A percentile compares a stretch with the other conserved stretches of the same genome.
Conservation (phyloP, 805 yeast species). For the Lipomyces oligophaga region DNA sequence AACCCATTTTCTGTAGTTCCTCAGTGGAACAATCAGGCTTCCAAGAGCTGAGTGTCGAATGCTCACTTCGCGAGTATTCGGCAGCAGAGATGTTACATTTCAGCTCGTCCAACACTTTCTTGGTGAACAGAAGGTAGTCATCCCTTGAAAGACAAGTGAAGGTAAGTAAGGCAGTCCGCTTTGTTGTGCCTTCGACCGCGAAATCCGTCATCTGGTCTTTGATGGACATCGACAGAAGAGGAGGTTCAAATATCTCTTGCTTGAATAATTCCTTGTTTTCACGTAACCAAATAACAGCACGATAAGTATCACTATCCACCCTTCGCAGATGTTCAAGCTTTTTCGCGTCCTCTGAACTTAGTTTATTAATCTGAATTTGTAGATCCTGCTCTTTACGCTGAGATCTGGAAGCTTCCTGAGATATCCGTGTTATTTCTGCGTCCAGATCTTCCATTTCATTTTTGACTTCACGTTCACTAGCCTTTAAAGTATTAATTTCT, state of each 20-base stretch:
- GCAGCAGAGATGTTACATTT: slow-evolving; percentile 55
- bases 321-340: slow-evolving; percentile 4
- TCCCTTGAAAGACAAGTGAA: slow-evolving; percentile 55
- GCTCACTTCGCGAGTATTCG: slow-evolving; percentile 33
- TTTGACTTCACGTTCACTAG: not conserved
- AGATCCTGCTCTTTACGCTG: not conserved
- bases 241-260: slow-evolving; percentile 63
- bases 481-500: not conserved
- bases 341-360: slow-evolving; percentile 1
- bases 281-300: slow-evolving; percentile 46
- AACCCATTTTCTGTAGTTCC: slow-evolving; percentile 52
- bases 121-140: slow-evolving; percentile 48
- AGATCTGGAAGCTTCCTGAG: not conserved
- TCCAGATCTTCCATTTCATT: not conserved
- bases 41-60: slow-evolving; percentile 30
- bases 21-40: slow-evolving; percentile 30
- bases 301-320: slow-evolving; percentile 38
- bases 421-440: not conserved
- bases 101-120: slow-evolving; percentile 41
- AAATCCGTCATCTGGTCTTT: slow-evolving; percentile 49
- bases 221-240: slow-evolving; percentile 60
- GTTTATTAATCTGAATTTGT: not conserved
- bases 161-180: slow-evolving; percentile 52
- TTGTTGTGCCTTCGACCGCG: slow-evolving; percentile 56
- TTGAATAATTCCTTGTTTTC: slow-evolving; percentile 39